Base-by-base conservation (phyloP, 2,329 filamentous ascomycete genomes). In the Alternaria burnsii region DNA sequence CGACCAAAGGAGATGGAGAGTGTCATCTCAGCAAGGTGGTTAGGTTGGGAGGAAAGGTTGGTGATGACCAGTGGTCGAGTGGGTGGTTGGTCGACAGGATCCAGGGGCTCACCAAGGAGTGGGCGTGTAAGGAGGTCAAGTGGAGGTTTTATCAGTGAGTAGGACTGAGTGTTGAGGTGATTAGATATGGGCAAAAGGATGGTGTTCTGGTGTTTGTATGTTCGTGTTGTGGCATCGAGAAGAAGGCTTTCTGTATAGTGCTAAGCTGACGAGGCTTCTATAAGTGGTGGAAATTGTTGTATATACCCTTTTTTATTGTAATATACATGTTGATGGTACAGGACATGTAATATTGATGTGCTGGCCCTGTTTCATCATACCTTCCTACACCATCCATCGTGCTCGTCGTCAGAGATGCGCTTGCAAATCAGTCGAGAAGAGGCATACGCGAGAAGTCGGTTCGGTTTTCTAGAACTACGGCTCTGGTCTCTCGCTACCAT, bases 21-120 rank as follows among this genome's bases (percentile, higher is more conserved):
- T 79, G 78, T 52, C 68, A 74, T 52, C 63, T 76, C 0, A 71
- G 77, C 20, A 76, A 76, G 30, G 66, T 70, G 1, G 47, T 80
- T 2, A 52, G 73, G 20, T 56, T 79, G 9, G 76, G 74, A 24
- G 69, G 44, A 16, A 67, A 61, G 40, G 66, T 65, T 10, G 65
- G 53, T 5, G 63, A 58, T 24, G 68, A 64, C 5, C 63, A 55
- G 24, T 77, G 74, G 74, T 73, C 63, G 14, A 76, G 75, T 62
- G 78, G 78, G 7, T 80, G 77, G 78, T 61, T 78, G 62, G 32
- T 75, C 7, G 75, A 78, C 0, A 65, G 76, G 22, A 68, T 79
- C 2, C 46, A 66, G 18, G 57, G 61, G 18, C 41, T 54, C 0
- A 69, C 42, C 3, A 63, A 65, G 42, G 65, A 65, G 24, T 75